Conservation (phyloP, 257 asterid species). For the Eustoma russellianum region DNA sequence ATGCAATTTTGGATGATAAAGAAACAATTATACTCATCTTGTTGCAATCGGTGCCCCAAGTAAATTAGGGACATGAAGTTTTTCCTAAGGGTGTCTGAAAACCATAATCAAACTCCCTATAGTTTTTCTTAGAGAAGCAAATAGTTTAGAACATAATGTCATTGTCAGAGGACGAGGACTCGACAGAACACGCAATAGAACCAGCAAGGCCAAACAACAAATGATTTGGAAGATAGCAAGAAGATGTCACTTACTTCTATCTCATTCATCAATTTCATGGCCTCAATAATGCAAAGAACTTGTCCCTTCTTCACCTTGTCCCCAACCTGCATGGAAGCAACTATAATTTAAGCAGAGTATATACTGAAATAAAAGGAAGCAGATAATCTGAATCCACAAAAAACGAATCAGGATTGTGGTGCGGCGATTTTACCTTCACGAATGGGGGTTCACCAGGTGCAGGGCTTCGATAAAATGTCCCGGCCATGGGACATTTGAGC, state of each 20-base stretch:
- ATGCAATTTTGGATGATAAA: too few species aligned
- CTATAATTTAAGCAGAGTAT: background rate
- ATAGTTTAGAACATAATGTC: too few species aligned
- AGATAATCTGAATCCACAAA: too few species aligned
- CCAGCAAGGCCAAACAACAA: too few species aligned
- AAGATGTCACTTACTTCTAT: conserved; percentile 53
- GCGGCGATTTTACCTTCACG: conserved; percentile 47
- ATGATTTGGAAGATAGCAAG: conserved; percentile 8
- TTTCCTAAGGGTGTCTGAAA: too few species aligned
- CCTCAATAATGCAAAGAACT: conserved; percentile 80
- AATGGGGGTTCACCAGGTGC: conserved; percentile 81
- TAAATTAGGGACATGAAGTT: too few species aligned
- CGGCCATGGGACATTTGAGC: conserved; percentile 84
- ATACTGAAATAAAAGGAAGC: background rate
- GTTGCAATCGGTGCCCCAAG: too few species aligned
- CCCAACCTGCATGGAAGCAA: conserved; percentile 43
- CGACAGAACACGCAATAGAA: background rate
- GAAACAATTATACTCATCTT: too few species aligned
- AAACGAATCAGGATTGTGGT: background rate
- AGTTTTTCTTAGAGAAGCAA: too few species aligned
- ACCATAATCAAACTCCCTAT: too few species aligned
- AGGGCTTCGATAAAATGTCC: conserved; percentile 75
- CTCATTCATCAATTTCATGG: conserved; percentile 97
- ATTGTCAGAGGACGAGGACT: background rate
- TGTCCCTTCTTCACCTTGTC: conserved; percentile 91